Percentiles rank a stretch among this genome's conserved stretches.
Conservation (phyloP, 2,329 filamentous ascomycete species). For the Neospermospora avenae region DNA sequence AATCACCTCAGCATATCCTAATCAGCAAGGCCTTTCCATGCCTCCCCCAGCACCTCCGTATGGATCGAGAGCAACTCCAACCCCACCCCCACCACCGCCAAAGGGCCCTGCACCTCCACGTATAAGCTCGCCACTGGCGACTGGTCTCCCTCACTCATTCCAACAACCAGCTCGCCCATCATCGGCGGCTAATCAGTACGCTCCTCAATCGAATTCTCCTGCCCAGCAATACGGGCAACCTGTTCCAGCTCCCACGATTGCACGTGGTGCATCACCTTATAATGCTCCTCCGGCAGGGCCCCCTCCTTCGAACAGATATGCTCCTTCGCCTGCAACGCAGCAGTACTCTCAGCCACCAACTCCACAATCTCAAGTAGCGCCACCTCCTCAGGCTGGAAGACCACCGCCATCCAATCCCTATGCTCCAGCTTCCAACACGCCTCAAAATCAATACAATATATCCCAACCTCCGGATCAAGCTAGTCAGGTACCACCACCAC, state of each 20-base stretch:
- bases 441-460: conserved; percentile 59
- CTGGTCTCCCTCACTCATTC: conserved; percentile 49
- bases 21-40: conserved; percentile 52
- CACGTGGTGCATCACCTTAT: conserved; percentile 80
- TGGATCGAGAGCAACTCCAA: conserved; percentile 57
- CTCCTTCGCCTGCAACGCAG: conserved; percentile 61
- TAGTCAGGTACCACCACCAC: conserved; percentile 40
- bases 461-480: conserved; percentile 41
- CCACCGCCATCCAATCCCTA: conserved; percentile 55
- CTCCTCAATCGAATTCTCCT: conserved; percentile 52
- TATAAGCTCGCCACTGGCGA: conserved; percentile 66
- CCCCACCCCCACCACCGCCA: conserved; percentile 78
- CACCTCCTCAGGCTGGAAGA: conserved; percentile 41
- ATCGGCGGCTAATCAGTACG: conserved; percentile 58
- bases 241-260: conserved; percentile 53
- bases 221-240: conserved; percentile 37
- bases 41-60: conserved; percentile 60
- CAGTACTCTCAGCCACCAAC: conserved; percentile 45
- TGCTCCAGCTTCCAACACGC: conserved; percentile 51
- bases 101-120: conserved; percentile 71
- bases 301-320: conserved; percentile 73
- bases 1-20: too few species aligned
- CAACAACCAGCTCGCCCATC: conserved; percentile 49
- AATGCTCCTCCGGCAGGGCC: conserved; percentile 70
- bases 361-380: conserved; percentile 37